These are phyloP conservation scores for Exophiala oligosperma DNA, from an alignment of 2,329 filamentous ascomycete species.

Conservation along the genomic window DNA sequence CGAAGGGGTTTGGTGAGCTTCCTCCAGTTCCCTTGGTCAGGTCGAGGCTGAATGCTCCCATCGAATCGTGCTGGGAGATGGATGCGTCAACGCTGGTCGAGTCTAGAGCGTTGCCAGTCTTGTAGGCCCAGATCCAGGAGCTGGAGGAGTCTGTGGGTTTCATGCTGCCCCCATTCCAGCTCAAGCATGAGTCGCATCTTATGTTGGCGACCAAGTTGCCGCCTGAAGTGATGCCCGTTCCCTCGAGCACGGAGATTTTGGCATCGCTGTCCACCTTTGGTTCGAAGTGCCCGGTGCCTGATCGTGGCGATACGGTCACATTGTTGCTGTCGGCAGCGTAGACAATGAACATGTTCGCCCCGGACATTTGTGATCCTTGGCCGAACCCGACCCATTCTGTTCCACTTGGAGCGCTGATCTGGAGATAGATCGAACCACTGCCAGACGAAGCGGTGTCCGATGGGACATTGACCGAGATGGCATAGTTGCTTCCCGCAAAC, in stretches of 20 bases:
- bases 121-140: conserved; percentile 54
- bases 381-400: conserved; percentile 59
- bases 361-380: conserved; percentile 55
- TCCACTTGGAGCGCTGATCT: conserved; percentile 54
- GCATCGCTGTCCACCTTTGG: conserved; percentile 46
- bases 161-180: conserved; percentile 54
- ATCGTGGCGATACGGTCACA: conserved; percentile 58
- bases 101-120: conserved; percentile 48
- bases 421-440: conserved; percentile 58
- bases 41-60: conserved; percentile 48
- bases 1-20: conserved; percentile 38
- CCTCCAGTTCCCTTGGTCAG: conserved; percentile 53
- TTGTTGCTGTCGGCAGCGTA: conserved; percentile 57
- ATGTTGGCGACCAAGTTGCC: conserved; percentile 59
- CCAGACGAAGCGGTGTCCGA: conserved; percentile 51
- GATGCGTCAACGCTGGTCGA: conserved; percentile 45
- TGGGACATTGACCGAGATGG: conserved; percentile 54
- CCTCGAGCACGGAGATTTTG: conserved; percentile 52
- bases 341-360: conserved; percentile 60
- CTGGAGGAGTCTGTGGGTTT: conserved; percentile 46
- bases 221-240: conserved; percentile 51
- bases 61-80: conserved; percentile 48
- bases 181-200: conserved; percentile 55
- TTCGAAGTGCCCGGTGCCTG: conserved; percentile 44
- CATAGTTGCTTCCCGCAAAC: conserved; percentile 13